Evolutionary conservation across 2,329 filamentous ascomycete species (phyloP).

Genomic region (Xylaria hypoxylon): DNA sequence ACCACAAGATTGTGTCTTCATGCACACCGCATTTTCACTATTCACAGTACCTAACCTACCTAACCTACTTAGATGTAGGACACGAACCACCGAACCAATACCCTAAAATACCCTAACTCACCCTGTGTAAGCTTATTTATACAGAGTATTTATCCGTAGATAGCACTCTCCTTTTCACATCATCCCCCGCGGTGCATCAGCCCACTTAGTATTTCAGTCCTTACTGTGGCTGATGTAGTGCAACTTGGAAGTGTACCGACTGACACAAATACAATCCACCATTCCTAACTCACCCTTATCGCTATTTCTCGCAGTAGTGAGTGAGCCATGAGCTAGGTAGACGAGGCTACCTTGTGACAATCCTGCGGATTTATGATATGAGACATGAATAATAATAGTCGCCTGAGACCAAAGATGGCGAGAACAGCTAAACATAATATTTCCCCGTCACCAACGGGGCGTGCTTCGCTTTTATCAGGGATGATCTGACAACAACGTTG

Average conservation of each 20-base stretch:
- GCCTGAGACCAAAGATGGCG: neutral
- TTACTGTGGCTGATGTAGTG: no score
- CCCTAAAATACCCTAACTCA: no score
- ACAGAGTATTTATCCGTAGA: no score
- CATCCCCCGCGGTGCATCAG: no score
- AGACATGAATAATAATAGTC: neutral
- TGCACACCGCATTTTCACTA: constrained; percentile 36
- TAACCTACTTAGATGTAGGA: neutral
- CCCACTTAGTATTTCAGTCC: no score
- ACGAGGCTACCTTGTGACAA: neutral
- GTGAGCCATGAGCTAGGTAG: neutral
- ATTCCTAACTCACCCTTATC: no score
- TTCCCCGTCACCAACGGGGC: neutral
- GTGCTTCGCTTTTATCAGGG: neutral
- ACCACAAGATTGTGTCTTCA: constrained; percentile 33
- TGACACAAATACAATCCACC: no score
- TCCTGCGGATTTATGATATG: neutral
- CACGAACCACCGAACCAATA: neutral
- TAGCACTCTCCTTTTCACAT: no score
- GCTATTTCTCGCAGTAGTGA: neutral
- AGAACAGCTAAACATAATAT: neutral
- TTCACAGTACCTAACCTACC: neutral
- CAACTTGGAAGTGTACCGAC: no score
- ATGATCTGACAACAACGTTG: neutral
- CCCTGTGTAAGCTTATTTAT: no score